Base-by-base conservation (phyloP, 2,329 filamentous ascomycete genomes). In the Lecanicillium sp. region DNA sequence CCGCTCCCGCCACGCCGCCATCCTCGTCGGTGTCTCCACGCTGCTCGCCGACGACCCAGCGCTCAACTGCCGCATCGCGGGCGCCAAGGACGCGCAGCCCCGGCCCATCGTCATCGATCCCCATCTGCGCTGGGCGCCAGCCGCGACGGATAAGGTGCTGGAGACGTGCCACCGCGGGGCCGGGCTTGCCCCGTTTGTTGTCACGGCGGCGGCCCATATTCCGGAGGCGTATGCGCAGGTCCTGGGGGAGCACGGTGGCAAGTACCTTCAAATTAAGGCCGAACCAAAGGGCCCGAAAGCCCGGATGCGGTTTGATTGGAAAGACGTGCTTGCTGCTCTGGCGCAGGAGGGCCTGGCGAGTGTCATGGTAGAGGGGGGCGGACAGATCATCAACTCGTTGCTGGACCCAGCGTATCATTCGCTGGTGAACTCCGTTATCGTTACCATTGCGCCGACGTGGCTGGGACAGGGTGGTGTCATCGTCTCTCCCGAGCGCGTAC, bases 341-440 rank as follows among this genome's bases (percentile, higher is more conserved):
- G n/a, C 3, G 19, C 55, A 58, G 27, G 73, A 86, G 56, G 81
- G 82, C 1, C 68, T 95, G 37, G 65, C 67, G 44, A 95, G 89
- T 61, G 73, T 96, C 50, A 96, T 96, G 91, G 77, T 97, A 41
- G 91, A 97, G 64, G 91, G 91, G 0, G 91, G 91, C 10, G 90
- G 79, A 0, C 72, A 74, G 10, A 81, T 96, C 27, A 88, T 97
- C 61, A 94, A 93, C 61, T 79, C 85, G 30, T 67, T 97, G 15
- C 72, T 97, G n/a, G 72, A 77, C 32, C 72, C 78, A 2, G 69
- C 70, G 23, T 79, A 82, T 57, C 71, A 79, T 14, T 57, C 63
- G n/a, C 68, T 90, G 8, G 73, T 95, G 35, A 78, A 88, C 60
- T 84, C 84, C 2, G 83, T 95, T 41, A 86, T 97, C 57, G 75